Evolutionary conservation across 1,139 yeast species (phyloP), one percentile per base, ranked within the genome.

Genomic region (Saccharomyces hybrid): DNA sequence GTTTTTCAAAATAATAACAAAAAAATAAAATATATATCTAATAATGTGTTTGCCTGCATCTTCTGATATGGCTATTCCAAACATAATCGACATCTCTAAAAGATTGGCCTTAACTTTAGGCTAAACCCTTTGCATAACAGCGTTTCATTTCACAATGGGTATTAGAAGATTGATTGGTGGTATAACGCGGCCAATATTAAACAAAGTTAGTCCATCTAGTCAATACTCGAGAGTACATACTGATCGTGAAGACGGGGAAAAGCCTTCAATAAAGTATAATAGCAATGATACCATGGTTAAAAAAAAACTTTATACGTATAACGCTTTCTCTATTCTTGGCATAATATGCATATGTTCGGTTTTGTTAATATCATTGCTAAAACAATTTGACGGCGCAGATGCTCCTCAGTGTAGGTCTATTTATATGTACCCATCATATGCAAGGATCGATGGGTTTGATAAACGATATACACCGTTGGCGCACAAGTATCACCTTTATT

Each of bases 391-490:
- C 8, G 77, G 76, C 3, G 71, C 77, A 63, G 86, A 71, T 75
- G 51, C 64, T 0, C 84, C 66, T 66, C 71, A 57, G 51, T 86
- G 93, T 64, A 72, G 82, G 49, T 73, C 80, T 52, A 83, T 86
- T 5, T 81, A 76, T 68, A 86, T 86, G 93, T 79, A 77, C 51
- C 96, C 96, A 0, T 81, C 90, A 0, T 88, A 87, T 64, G 89
- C 90, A 9, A 75, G 83, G 61, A 78, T 90, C 44, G 73, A 77
- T 56, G 88, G 85, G 2, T 87, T 91, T 67, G 95, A 88, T 68
- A 76, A 78, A 31, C 62, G 82, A 3, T 87, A 86, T 66, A 85
- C 96, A 2, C 77, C 80, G 52, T 80, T 84, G 66, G 95, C 96
- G 1, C 75, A 83, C 50, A 89, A 89, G 65, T 91, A 90, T 69